Base-by-base conservation (phyloP, 306 rosid species). In the Styphnolobium japonicum region DNA sequence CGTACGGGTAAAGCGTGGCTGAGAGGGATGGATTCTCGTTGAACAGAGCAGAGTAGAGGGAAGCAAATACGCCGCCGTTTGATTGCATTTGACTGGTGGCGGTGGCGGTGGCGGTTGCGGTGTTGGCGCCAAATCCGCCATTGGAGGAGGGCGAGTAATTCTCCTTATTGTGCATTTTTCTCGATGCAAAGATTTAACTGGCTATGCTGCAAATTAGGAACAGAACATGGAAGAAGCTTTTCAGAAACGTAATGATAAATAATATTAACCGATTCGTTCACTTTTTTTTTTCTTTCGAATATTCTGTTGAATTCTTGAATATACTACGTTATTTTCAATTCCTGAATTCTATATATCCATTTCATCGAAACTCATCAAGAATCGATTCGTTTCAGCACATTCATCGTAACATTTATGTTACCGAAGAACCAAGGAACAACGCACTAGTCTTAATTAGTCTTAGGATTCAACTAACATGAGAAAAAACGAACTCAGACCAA, bases 91-190 rank as follows among this genome's bases (percentile, higher is more conserved):
- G 84, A 10, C 75, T 31, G 3, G 36, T 40, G 34, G 43, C 49
- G 5, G 73, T 19, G 46, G 43, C 49, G 5, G 73, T 19, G 46
- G 43, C 49, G 5, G 73, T 19, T n/a, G 43, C 49, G 5, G 73
- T 19, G 46, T 36, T 75, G 10, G 58, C 36, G 51, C 83, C 78
- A 75, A 4, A 22, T 71, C 82, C 75, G 58, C 80, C 79, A 52
- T 62, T 23, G 31, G 53, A 72, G 48, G 85, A 55, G 25, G 68
- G 39, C 48, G 80, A 62, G 18, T 46, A 46, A 36, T 71, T 55
- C 53, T 81, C 81, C 31, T 36, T 71, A 40, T 52, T 81, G n/a
- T 80, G 86, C 91, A 88, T 88, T 65, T 29, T 65, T 48, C 39
- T 19, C 4, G 63, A 34, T 23, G 7, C 48, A 40, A 40, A 71